These are phyloP conservation scores for Hygrophoropsis aurantiaca DNA, from an alignment of 768 basidiomycete species.

Conservation along the genomic window DNA sequence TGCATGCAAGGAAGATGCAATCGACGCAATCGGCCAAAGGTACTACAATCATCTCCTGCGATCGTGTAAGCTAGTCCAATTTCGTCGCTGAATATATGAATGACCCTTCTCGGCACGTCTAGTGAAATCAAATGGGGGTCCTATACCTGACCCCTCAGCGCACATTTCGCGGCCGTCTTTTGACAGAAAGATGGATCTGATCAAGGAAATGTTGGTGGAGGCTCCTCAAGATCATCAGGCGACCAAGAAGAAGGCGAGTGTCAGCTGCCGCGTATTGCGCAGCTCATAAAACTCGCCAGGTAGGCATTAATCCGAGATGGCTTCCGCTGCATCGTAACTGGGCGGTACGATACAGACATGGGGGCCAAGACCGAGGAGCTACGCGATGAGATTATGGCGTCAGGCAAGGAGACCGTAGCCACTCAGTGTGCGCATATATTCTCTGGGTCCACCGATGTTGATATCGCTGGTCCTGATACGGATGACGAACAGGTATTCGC, in stretches of 20 bases:
- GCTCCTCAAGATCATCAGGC: constrained; percentile 6
- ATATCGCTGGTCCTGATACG: neutral
- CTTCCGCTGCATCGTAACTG: constrained; percentile 14
- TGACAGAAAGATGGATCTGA: constrained; percentile 4
- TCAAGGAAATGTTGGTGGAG: constrained; percentile 5
- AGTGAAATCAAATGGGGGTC: constrained; percentile 15
- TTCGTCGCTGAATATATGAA: no score
- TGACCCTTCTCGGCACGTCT: no score
- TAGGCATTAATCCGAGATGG: constrained; percentile 22
- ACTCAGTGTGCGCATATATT: no score
- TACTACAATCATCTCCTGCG: no score
- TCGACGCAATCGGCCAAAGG: no score
- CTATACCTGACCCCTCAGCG: constrained; percentile 17
- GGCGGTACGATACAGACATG: neutral
- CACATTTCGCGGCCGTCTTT: constrained; percentile 18
- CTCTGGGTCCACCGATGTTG: neutral
- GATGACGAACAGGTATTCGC: neutral
- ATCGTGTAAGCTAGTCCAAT: no score
- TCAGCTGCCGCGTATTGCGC: constrained; percentile 2
- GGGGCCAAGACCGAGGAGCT: neutral
- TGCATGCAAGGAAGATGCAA: no score
- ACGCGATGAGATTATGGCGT: neutral
- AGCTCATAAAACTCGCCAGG: neutral
- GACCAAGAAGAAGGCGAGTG: constrained; percentile 11
- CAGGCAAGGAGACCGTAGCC: neutral